A percentile compares a stretch with the other conserved stretches of the same genome.
Conservation (phyloP, 306 rosid species). For the Pueraria montana region DNA sequence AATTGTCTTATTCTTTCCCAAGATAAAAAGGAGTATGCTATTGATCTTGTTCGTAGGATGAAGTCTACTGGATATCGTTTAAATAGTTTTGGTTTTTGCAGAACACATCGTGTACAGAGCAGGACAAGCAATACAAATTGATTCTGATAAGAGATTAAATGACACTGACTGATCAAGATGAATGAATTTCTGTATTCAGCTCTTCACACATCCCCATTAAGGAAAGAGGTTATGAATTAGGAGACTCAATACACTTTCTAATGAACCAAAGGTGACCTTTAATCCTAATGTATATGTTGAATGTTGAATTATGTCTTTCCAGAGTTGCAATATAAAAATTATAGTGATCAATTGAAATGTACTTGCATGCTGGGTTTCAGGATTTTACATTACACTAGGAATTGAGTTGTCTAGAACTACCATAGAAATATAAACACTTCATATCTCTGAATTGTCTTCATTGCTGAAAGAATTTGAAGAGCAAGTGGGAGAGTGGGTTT, state of each 20-base stretch:
- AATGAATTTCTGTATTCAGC: slow-evolving; percentile 18
- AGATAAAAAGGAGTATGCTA: slow-evolving; percentile 56
- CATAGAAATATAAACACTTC: neutral
- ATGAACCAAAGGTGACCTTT: slow-evolving; percentile 47
- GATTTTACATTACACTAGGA: slow-evolving; percentile 24
- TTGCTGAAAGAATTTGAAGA: slow-evolving; percentile 33
- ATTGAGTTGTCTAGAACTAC: slow-evolving; percentile 20
- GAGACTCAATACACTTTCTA: slow-evolving; percentile 37
- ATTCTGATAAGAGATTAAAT: slow-evolving; percentile 10
- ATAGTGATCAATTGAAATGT: slow-evolving; percentile 18
- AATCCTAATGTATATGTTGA: slow-evolving; percentile 23
- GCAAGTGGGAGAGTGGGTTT: slow-evolving; percentile 34
- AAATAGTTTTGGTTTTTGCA: slow-evolving; percentile 30
- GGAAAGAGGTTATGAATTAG: slow-evolving; percentile 36
- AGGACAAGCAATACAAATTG: slow-evolving; percentile 11
- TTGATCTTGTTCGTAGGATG: slow-evolving; percentile 64
- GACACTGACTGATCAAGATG: slow-evolving; percentile 18
- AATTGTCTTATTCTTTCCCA: slow-evolving; percentile 50
- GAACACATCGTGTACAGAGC: slow-evolving; percentile 23
- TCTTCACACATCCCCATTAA: slow-evolving; percentile 33
- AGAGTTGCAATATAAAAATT: slow-evolving; percentile 11
- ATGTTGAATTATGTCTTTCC: slow-evolving; percentile 33
- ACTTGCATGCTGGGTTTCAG: slow-evolving; percentile 7
- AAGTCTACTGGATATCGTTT: slow-evolving; percentile 62
- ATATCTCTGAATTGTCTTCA: slow-evolving; percentile 33